Evolutionary conservation across 768 basidiomycete species (phyloP).

Genomic region (Zangia roseola): DNA sequence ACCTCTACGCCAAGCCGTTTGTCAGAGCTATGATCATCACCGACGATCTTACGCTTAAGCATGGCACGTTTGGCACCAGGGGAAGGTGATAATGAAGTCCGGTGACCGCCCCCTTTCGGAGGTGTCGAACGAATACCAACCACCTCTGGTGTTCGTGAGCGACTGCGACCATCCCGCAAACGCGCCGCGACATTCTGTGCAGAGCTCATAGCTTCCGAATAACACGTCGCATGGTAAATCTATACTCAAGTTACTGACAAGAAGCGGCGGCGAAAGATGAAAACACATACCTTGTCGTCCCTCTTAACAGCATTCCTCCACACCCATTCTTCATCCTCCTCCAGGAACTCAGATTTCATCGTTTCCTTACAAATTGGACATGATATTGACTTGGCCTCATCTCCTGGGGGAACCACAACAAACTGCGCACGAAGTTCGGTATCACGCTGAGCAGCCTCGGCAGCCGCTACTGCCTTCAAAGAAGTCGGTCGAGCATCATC

Average conservation of each 20-base stretch:
- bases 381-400: conserved; percentile 77
- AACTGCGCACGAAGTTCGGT: conserved; percentile 72
- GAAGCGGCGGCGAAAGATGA: background rate
- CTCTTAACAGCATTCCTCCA: conserved; percentile 89
- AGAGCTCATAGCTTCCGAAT: conserved; percentile 72
- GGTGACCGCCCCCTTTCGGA: conserved; percentile 31
- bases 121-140: conserved; percentile 36
- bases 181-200: conserved; percentile 66
- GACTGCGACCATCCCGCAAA: conserved; percentile 70
- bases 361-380: conserved; percentile 97
- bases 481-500: conserved; percentile 49
- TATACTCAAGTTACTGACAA: conserved; percentile 30
- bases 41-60: conserved; percentile 75
- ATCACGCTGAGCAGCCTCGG: conserved; percentile 69
- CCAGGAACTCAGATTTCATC: conserved; percentile 87
- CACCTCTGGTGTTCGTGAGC: conserved; percentile 74
- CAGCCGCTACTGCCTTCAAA: conserved; percentile 58
- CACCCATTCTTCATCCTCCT: conserved; percentile 98
- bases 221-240: conserved; percentile 95
- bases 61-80: conserved; percentile 54
- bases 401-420: conserved; percentile 88
- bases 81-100: conserved; percentile 47
- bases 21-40: conserved; percentile 39
- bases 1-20: conserved; percentile 33
- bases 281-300: conserved; percentile 69